Percentiles rank a stretch among this genome's conserved stretches.
phyloP scores from a whole-genome alignment of 2,329 filamentous ascomycete genomes.

The Teratosphaeria gauchensis region DNA sequence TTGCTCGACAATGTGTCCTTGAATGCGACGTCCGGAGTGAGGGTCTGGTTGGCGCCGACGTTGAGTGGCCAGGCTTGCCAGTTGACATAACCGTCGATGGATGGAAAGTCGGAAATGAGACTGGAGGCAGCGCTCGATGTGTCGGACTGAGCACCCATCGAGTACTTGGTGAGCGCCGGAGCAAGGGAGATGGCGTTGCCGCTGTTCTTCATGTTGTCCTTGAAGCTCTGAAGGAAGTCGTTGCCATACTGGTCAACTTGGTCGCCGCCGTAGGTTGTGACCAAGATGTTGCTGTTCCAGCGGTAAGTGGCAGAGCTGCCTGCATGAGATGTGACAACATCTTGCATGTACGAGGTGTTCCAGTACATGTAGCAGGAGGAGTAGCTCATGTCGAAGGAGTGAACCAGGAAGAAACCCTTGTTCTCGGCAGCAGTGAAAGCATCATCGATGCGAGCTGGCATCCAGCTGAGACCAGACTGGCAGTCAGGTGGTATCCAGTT shows the following conservation, averaged over 20 bases:
- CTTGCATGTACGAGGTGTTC: constrained; percentile 29
- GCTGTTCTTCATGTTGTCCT: constrained; percentile 21
- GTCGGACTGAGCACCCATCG: constrained; percentile 21
- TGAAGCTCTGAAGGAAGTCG: constrained; percentile 27
- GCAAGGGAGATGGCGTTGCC: constrained; percentile 24
- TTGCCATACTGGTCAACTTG: constrained; percentile 25
- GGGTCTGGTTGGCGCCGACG: constrained; percentile 22
- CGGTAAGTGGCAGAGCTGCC: constrained; percentile 24
- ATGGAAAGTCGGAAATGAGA: constrained; percentile 24
- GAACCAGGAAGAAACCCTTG: constrained; percentile 28
- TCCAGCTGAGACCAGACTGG: constrained; percentile 21
- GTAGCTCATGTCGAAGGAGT: constrained; percentile 32
- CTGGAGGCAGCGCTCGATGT: constrained; percentile 15
- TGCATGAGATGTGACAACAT: constrained; percentile 24
- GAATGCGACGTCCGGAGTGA: constrained; percentile 26
- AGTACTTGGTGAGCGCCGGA: constrained; percentile 26
- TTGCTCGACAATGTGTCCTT: constrained; percentile 24
- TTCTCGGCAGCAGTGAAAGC: constrained; percentile 26
- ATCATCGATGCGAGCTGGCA: constrained; percentile 26
- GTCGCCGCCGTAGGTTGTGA: constrained; percentile 28
- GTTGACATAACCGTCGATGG: constrained; percentile 30
- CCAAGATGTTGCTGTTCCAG: constrained; percentile 30
- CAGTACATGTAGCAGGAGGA: constrained; percentile 26
- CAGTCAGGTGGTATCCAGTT: constrained; percentile 30
- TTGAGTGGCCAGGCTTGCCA: constrained; percentile 32